phyloP scores from a whole-genome alignment of 768 basidiomycete genomes.

The Mycena leptocephala region DNA sequence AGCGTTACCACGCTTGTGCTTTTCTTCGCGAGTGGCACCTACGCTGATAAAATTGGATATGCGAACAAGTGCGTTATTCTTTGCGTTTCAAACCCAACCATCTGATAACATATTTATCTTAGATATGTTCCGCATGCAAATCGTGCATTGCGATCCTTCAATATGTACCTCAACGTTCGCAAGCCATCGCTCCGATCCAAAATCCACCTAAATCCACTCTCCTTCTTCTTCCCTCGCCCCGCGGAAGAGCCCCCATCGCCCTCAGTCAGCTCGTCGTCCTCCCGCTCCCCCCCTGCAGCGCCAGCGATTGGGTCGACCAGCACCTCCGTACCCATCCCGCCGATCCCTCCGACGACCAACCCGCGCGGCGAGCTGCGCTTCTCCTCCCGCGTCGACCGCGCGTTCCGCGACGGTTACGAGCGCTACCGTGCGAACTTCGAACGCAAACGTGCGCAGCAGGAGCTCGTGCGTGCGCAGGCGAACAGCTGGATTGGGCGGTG shows the following conservation, averaged over 20 bases:
- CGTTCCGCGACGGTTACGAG: slow-evolving; percentile 94
- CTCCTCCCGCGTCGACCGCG: slow-evolving; percentile 86
- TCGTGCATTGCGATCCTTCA: slow-evolving; percentile 90
- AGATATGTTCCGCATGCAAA: slow-evolving; percentile 99
- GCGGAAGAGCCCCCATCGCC: slow-evolving; percentile 44
- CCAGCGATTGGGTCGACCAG: slow-evolving; percentile 41
- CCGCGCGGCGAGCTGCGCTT: slow-evolving; percentile 98
- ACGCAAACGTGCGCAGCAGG: slow-evolving; percentile 77
- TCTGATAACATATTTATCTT: neutral
- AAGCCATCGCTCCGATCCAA: slow-evolving; percentile 80
- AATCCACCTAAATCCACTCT: slow-evolving; percentile 64
- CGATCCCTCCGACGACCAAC: slow-evolving; percentile 92
- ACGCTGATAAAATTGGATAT: slow-evolving; percentile 95
- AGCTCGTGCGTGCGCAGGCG: slow-evolving; percentile 52
- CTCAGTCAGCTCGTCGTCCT: slow-evolving; percentile 48
- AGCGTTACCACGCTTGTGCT: slow-evolving; percentile 91
- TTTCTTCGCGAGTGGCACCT: slow-evolving; percentile 98
- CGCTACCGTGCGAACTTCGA: slow-evolving; percentile 93
- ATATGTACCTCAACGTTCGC: slow-evolving; percentile 97
- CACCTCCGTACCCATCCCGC: slow-evolving; percentile 67
- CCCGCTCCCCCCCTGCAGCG: slow-evolving; percentile 56
- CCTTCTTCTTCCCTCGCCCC: slow-evolving; percentile 72
- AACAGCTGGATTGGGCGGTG: slow-evolving; percentile 15
- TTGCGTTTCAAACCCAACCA: neutral
- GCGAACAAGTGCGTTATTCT: slow-evolving; percentile 86